Evolutionary conservation across 495 filamentous ascomycete genomes (phyloP).

Genomic region (Penicillium antarcticum): DNA sequence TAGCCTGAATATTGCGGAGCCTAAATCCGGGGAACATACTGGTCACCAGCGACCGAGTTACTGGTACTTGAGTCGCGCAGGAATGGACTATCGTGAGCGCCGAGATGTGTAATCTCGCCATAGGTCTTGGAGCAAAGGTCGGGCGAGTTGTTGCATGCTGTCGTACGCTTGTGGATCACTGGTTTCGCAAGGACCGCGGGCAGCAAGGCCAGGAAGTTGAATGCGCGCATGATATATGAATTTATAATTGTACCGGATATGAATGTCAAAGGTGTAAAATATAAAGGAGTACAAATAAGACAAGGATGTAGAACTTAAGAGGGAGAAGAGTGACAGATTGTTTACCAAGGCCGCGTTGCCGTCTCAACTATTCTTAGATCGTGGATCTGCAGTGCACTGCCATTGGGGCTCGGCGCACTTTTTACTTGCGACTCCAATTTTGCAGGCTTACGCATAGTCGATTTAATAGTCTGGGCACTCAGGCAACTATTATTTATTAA

Average conservation of each 20-base stretch:
- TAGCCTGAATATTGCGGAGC: background rate
- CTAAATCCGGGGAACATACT: conserved; percentile 38
- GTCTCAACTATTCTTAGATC: conserved; percentile 38
- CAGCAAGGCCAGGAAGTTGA: conserved; percentile 29
- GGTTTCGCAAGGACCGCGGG: conserved; percentile 29
- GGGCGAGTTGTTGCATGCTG: conserved; percentile 61
- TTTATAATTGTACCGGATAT: background rate
- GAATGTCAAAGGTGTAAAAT: background rate
- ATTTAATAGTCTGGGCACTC: background rate
- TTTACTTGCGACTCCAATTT: background rate
- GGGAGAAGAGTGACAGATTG: conserved; percentile 9
- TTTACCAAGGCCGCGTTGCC: conserved; percentile 31
- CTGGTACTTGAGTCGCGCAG: conserved; percentile 46
- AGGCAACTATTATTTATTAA: background rate
- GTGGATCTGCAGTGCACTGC: conserved; percentile 14
- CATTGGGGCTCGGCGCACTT: background rate
- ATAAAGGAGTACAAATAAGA: conserved; percentile 4
- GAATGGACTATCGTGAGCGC: conserved; percentile 63
- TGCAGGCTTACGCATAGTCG: background rate
- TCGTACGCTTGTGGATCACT: conserved; percentile 26
- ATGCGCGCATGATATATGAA: conserved; percentile 25
- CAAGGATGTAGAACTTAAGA: background rate
- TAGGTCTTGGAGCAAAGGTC: conserved; percentile 57
- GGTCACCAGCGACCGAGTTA: conserved; percentile 60
- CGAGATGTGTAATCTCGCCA: conserved; percentile 60